phyloP scores from a whole-genome alignment of 2,329 filamentous ascomycete species.

The Thelonectria rubi region DNA sequence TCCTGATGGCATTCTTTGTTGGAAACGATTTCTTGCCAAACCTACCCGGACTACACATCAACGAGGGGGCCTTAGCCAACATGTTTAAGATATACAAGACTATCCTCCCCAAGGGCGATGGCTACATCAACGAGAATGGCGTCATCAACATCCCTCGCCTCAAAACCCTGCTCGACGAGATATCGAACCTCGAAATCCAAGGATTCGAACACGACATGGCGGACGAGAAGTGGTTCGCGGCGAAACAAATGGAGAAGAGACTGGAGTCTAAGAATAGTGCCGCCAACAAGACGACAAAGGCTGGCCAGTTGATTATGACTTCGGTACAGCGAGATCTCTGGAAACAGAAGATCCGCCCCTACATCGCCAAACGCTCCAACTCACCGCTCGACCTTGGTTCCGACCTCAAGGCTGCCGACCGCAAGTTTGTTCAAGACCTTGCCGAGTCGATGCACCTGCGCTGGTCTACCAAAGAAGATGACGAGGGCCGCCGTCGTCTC shows the following conservation, averaged over 20 bases:
- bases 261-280: constrained; percentile 65
- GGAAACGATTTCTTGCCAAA: constrained; percentile 99
- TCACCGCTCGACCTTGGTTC: constrained; percentile 77
- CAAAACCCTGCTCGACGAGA: constrained; percentile 78
- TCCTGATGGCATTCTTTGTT: constrained; percentile 99
- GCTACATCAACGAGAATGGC: constrained; percentile 96
- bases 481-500: constrained; percentile 63
- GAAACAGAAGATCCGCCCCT: constrained; percentile 81
- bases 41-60: constrained; percentile 95
- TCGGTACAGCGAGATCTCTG: constrained; percentile 84
- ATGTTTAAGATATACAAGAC: constrained; percentile 99
- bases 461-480: constrained; percentile 67
- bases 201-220: constrained; percentile 91
- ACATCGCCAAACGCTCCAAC: constrained; percentile 74
- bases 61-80: constrained; percentile 93
- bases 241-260: constrained; percentile 80
- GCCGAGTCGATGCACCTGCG: constrained; percentile 69
- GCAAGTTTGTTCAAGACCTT: constrained; percentile 91
- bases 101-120: constrained; percentile 84
- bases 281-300: constrained; percentile 61
- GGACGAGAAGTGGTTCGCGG: constrained; percentile 90
- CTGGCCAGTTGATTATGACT: constrained; percentile 75
- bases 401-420: constrained; percentile 81
- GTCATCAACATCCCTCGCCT: constrained; percentile 88
- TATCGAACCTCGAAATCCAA: constrained; percentile 88